A percentile compares a stretch with the other conserved stretches of the same genome.
Conservation (phyloP, 257 asterid genomes). For the Mitragyna speciosa region DNA sequence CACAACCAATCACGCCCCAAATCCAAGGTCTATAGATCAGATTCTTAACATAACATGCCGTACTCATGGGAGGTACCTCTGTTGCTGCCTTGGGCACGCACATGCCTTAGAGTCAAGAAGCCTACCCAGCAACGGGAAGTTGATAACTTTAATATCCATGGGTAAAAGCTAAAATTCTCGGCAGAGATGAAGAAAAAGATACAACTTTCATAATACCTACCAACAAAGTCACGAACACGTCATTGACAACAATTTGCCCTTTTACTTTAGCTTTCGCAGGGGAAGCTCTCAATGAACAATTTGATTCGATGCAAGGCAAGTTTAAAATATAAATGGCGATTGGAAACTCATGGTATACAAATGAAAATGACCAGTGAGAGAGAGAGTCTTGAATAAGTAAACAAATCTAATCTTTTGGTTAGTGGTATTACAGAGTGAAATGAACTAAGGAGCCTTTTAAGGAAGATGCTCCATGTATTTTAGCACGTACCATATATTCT, state of each 20-base stretch:
- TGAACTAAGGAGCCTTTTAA: neutral
- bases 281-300: conserved; percentile 16
- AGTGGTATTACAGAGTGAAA: conserved; percentile 5
- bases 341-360: neutral
- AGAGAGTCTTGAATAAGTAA: neutral
- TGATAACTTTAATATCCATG: neutral
- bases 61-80: neutral
- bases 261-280: neutral
- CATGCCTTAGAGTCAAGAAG: neutral
- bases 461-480: neutral
- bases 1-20: too few species aligned
- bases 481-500: neutral
- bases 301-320: conserved; percentile 14
- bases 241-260: neutral
- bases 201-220: neutral
- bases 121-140: neutral
- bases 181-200: neutral
- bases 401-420: conserved; percentile 2
- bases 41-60: too few species aligned
- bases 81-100: neutral
- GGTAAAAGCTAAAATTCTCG: neutral
- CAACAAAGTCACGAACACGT: neutral
- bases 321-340: neutral
- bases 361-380: neutral
- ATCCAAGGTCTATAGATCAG: too few species aligned